Evolutionary conservation across 2,329 filamentous ascomycete species (phyloP), one percentile per base, ranked within the genome.

Genomic region (Sporothrix pallida): DNA sequence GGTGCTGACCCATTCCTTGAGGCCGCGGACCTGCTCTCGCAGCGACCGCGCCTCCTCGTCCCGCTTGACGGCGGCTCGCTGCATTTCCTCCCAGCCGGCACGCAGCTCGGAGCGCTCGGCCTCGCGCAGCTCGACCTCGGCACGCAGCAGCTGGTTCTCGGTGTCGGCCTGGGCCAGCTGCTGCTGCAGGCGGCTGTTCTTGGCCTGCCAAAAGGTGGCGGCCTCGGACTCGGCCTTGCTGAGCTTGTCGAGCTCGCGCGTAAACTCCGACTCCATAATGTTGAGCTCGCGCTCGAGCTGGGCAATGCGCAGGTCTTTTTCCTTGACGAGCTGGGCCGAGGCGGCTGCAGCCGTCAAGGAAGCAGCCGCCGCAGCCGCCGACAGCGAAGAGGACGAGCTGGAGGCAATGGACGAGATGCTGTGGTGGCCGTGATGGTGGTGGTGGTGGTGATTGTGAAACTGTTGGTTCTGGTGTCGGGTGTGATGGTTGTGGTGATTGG

Each of bases 1-100:
- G 26, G 86, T 88, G 78, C 91, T 92, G 73, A 93, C 91, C 83
- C 88, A 93, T 77, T 90, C 89, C 84, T 93, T 93, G 74, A 93
- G 83, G 1, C 90, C 90, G 10, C 88, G 81, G 0, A 93, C 86
- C 80, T 93, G 91, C 2, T 84, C 83, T 71, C 87, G 82, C 74
- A 92, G 81, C 68, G 83, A 82, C 26, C 83, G 81, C 3, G 88
- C 84, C 80, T 91, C 88, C 31, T 87, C 86, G 71, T 91, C 89
- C n/a, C 83, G 83, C 70, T 82, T 83, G 17, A 81, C 80, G 12
- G 88, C 77, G 75, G 87, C 83, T 7, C 82, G 81, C 75, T 84
- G 82, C 69, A 87, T 80, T 74, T 83, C 81, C 65, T 86, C 86
- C 81, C 84, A 86, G 23, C 84, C 86, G 63, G 84, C 83, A 12